Conservation (phyloP, 164 flowering plant species). For the Paratinospora sagittata region DNA sequence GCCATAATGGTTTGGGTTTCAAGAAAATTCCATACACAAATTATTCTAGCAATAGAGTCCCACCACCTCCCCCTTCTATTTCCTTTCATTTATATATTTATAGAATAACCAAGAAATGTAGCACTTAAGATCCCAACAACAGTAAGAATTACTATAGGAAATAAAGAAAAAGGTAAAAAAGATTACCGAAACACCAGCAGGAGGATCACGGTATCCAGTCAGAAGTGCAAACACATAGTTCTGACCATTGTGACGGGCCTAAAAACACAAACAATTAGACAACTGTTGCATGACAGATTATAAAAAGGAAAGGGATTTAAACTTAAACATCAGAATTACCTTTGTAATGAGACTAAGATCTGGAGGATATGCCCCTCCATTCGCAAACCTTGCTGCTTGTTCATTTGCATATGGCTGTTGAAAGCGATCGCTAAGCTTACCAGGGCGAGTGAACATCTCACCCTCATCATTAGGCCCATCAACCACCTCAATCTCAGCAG, state of each 20-base stretch:
- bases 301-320: neutral
- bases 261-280: slow-evolving; percentile 19
- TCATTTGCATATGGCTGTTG: slow-evolving; percentile 82
- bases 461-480: slow-evolving; percentile 95
- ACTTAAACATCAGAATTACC: slow-evolving; percentile 27
- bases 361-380: slow-evolving; percentile 92
- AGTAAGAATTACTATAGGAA: neutral
- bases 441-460: slow-evolving; percentile 89
- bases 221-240: slow-evolving; percentile 82
- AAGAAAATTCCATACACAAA: neutral
- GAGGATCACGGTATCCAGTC: slow-evolving; percentile 89
- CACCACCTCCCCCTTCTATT: neutral
- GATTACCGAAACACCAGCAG: slow-evolving; percentile 78
- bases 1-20: no score
- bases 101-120: neutral
- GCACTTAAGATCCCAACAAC: neutral
- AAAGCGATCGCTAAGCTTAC: slow-evolving; percentile 80
- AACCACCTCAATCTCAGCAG: slow-evolving; percentile 85
- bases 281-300: neutral
- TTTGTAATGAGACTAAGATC: slow-evolving; percentile 84
- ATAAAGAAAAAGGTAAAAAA: slow-evolving; percentile 8
- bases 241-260: slow-evolving; percentile 96
- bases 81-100: neutral
- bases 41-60: neutral
- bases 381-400: slow-evolving; percentile 82